These are phyloP conservation scores for Nakazawaea sp. DNA, from an alignment of 805 yeast genomes.

Conservation along the genomic window DNA sequence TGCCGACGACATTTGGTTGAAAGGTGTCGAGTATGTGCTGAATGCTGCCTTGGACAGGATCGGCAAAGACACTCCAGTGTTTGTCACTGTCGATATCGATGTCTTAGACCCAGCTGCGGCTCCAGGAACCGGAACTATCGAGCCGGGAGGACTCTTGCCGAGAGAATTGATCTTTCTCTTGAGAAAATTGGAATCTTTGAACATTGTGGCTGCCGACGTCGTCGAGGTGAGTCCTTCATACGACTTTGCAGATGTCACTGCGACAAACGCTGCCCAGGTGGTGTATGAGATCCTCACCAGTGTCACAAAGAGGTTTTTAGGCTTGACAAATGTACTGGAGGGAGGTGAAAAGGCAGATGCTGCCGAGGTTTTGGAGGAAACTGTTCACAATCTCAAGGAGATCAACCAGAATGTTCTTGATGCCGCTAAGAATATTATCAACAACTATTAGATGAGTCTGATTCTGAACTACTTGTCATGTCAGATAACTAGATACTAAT, in stretches of 20 bases:
- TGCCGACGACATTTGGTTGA: conserved; percentile 67
- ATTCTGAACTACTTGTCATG: no score
- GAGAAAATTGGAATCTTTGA: conserved; percentile 35
- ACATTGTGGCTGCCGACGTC: conserved; percentile 48
- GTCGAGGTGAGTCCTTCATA: conserved; percentile 59
- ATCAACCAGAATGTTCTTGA: conserved; percentile 3
- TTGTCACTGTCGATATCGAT: conserved; percentile 72
- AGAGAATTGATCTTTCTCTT: conserved; percentile 44
- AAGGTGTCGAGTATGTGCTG: conserved; percentile 50
- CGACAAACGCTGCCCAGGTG: conserved; percentile 65
- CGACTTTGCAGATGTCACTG: conserved; percentile 60
- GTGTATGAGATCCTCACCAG: conserved; percentile 66
- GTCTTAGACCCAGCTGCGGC: conserved; percentile 53
- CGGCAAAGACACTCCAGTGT: conserved; percentile 62
- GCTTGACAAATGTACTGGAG: no score
- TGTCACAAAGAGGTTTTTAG: conserved; percentile 62
- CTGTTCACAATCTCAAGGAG: background rate
- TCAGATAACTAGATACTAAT: no score
- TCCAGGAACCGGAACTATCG: conserved; percentile 54
- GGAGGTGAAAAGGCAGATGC: no score
- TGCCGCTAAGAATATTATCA: conserved; percentile 6
- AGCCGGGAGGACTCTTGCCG: conserved; percentile 54
- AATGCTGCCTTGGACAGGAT: conserved; percentile 45
- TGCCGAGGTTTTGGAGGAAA: background rate
- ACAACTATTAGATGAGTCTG: no score